Evolutionary conservation across 495 filamentous ascomycete genomes (phyloP).

Genomic region (Niebla homalea): DNA sequence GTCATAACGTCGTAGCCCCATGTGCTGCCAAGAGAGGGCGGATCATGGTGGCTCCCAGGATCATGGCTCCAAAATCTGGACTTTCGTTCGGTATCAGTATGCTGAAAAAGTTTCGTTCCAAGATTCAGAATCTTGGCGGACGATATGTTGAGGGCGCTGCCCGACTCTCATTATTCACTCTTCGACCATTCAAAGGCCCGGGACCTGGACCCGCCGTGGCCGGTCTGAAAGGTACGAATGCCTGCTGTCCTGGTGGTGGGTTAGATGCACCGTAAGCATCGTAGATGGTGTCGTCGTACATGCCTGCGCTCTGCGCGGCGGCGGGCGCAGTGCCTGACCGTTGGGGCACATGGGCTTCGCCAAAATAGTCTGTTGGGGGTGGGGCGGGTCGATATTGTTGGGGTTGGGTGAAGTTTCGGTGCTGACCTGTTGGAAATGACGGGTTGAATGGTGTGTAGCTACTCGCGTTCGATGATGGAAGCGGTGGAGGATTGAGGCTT

Average conservation of each 20-base stretch:
- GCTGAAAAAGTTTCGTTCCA: no score
- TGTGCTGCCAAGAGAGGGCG: no score
- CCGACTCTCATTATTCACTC: background rate
- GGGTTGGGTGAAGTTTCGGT: slow-evolving; percentile 4
- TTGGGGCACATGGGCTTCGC: background rate
- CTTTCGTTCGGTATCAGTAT: no score
- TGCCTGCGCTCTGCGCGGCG: background rate
- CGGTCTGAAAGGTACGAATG: slow-evolving; percentile 9
- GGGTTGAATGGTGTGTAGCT: slow-evolving; percentile 25
- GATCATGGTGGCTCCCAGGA: no score
- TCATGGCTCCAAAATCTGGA: no score
- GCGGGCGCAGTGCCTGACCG: slow-evolving; percentile 15
- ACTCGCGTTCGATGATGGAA: slow-evolving; percentile 4
- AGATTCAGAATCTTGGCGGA: background rate
- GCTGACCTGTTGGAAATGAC: background rate
- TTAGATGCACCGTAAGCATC: slow-evolving; percentile 2
- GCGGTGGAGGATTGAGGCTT: slow-evolving; percentile 6
- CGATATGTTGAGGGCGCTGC: background rate
- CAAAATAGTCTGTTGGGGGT: slow-evolving; percentile 12
- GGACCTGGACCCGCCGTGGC: slow-evolving; percentile 11
- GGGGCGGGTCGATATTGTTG: background rate
- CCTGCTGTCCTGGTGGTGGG: slow-evolving; percentile 1
- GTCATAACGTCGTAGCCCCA: no score
- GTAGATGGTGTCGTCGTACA: background rate
- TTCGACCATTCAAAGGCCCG: background rate